Base-by-base conservation (phyloP, 768 basidiomycete species). In the Amanita rubescens region DNA sequence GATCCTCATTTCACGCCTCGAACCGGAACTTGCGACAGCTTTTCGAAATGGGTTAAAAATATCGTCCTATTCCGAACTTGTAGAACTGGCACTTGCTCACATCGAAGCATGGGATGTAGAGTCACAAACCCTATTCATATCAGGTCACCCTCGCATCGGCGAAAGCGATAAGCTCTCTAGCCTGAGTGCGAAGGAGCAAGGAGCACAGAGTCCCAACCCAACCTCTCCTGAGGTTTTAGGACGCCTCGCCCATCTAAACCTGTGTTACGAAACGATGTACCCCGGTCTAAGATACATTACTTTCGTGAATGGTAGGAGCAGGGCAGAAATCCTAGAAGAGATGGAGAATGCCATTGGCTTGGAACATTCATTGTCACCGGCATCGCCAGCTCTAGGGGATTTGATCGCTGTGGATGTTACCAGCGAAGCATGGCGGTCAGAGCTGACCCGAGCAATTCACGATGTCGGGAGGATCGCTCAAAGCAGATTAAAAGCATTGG, bases 131-230 rank as follows among this genome's bases (percentile, higher is more conserved):
- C 66, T 69, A 55, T 93, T 96, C 63, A 76, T 95, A 56, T 79
- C 75, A 5, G 93, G 84, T 2, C 94, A 95, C 71, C 94, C 94
- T 33, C 80, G 91, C 55, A 95, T 95, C 43, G 94, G 94, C 35
- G 90, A 90, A 68, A 80, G 75, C 55, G 82, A 79, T 62, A 83
- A 83, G 38, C 74, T 94, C 11, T 90, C 87, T 0, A 76, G 67
- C 42, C 73, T 92, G 44, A 93, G 90, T 66, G 81, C 82, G 24
- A 81, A 76, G 46, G 94, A 96, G 68, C 94, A 95, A 66, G 84
- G 81, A 11, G 76, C 75, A 24, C 63, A 66, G 39, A 68, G 65
- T 0, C 66, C 68, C 3, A 68, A 69, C 10, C 75, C 78, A 17
- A 91, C 90, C 8, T 79, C 84, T 5, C 84, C 87, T 24, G 83